A percentile compares a stretch with the other conserved stretches of the same genome.
Conservation (phyloP, 768 basidiomycete genomes). For the Grammothele lineata region DNA sequence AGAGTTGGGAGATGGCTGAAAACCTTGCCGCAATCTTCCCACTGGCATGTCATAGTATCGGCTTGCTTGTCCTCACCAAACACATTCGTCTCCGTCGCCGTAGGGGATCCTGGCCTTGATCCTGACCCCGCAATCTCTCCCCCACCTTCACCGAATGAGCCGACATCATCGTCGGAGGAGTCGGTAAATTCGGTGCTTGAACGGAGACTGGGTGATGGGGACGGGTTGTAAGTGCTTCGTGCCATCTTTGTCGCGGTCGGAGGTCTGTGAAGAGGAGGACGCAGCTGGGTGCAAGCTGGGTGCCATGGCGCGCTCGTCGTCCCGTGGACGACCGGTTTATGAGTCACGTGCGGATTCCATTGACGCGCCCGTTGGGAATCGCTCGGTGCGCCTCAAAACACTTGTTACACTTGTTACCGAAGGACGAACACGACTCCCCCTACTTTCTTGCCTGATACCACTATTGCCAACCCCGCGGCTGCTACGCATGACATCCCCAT, state of each 20-base stretch:
- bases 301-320: too few relatives aligned
- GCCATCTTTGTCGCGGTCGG: constrained; percentile 25
- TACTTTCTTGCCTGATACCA: too few relatives aligned
- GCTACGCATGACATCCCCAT: constrained; percentile 26
- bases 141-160: constrained; percentile 4
- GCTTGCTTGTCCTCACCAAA: constrained; percentile 24
- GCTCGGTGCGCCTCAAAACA: neutral
- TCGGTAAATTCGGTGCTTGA: constrained; percentile 19
- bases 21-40: constrained; percentile 77
- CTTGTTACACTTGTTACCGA: too few relatives aligned
- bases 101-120: constrained; percentile 40
- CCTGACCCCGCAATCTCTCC: constrained; percentile 23
- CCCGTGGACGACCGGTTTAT: too few relatives aligned
- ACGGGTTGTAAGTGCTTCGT: constrained; percentile 33
- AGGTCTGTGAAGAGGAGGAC: too few relatives aligned
- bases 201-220: constrained; percentile 33
- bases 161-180: constrained; percentile 21
- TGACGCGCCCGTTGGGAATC: too few relatives aligned
- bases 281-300: too few relatives aligned
- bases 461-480: too few relatives aligned
- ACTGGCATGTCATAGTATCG: constrained; percentile 74
- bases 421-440: neutral
- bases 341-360: too few relatives aligned
- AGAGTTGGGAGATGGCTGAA: constrained; percentile 71
- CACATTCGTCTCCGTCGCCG: constrained; percentile 13